These are phyloP conservation scores for Davidsoniella australis DNA, from an alignment of 2,329 filamentous ascomycete species.

Conservation along the genomic window DNA sequence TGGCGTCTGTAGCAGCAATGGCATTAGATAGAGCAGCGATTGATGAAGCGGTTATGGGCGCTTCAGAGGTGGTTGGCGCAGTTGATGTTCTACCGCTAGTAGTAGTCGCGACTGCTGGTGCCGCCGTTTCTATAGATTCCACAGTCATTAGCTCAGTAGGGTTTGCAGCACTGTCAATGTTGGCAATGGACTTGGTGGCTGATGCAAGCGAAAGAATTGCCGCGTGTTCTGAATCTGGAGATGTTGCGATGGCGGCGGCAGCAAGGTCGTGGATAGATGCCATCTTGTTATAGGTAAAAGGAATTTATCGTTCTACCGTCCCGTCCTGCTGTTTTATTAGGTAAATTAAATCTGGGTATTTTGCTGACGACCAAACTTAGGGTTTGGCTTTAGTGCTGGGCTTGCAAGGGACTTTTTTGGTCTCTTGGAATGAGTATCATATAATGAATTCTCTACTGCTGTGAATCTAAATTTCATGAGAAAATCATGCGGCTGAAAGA, in stretches of 20 bases:
- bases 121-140: too few species aligned
- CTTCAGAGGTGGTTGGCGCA: background rate
- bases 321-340: too few species aligned
- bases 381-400: too few species aligned
- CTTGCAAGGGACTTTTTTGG: too few species aligned
- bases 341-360: too few species aligned
- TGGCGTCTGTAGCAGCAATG: background rate
- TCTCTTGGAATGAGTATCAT: too few species aligned
- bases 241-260: slow-evolving; percentile 28
- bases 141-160: too few species aligned
- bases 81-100: background rate
- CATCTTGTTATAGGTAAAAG: slow-evolving; percentile 18
- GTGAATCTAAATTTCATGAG: too few species aligned
- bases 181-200: background rate
- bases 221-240: slow-evolving; percentile 16
- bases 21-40: background rate
- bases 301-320: background rate
- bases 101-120: background rate
- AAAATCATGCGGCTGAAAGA: too few species aligned
- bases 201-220: slow-evolving; percentile 16
- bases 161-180: too few species aligned
- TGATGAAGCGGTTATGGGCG: background rate
- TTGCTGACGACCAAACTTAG: too few species aligned
- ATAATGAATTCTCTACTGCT: too few species aligned
- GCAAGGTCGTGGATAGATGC: slow-evolving; percentile 34